These are phyloP conservation scores for Exophiala bonariae DNA, from an alignment of 2,329 filamentous ascomycete genomes.

Conservation along the genomic window DNA sequence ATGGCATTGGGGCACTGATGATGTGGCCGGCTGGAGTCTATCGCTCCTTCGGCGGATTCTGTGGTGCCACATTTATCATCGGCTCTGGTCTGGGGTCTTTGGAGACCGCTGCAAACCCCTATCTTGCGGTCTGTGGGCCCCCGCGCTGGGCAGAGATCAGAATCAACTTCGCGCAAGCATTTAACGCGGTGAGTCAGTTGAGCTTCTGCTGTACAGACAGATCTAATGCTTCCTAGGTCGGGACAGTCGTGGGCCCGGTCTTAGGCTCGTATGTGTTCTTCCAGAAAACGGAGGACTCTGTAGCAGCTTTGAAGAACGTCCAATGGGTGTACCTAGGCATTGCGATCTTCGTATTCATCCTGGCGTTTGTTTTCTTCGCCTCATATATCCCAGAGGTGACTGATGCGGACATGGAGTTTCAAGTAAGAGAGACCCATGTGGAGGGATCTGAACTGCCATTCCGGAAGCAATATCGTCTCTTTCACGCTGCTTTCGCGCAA, in stretches of 20 bases:
- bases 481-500: slow-evolving; percentile 73
- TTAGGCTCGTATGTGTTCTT: slow-evolving; percentile 62
- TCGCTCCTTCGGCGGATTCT: slow-evolving; percentile 72
- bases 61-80: slow-evolving; percentile 66
- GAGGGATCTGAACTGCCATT: slow-evolving; percentile 62
- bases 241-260: slow-evolving; percentile 70
- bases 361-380: slow-evolving; percentile 66
- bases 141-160: slow-evolving; percentile 69
- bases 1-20: slow-evolving; percentile 72
- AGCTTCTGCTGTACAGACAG: slow-evolving; percentile 55
- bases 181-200: slow-evolving; percentile 73
- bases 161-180: slow-evolving; percentile 74
- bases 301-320: slow-evolving; percentile 62
- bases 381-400: slow-evolving; percentile 71
- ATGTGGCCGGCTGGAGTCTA: slow-evolving; percentile 80
- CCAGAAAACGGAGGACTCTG: slow-evolving; percentile 58
- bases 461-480: slow-evolving; percentile 70
- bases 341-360: slow-evolving; percentile 66
- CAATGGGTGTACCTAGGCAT: slow-evolving; percentile 80
- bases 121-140: slow-evolving; percentile 72
- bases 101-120: slow-evolving; percentile 76
- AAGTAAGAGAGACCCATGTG: slow-evolving; percentile 57
- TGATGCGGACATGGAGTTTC: slow-evolving; percentile 65
- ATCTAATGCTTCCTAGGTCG: slow-evolving; percentile 58
- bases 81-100: slow-evolving; percentile 71